Evolutionary conservation across 164 flowering plant genomes (phyloP), one percentile per base, ranked within the genome.

Genomic region (Vitis rupestris): DNA sequence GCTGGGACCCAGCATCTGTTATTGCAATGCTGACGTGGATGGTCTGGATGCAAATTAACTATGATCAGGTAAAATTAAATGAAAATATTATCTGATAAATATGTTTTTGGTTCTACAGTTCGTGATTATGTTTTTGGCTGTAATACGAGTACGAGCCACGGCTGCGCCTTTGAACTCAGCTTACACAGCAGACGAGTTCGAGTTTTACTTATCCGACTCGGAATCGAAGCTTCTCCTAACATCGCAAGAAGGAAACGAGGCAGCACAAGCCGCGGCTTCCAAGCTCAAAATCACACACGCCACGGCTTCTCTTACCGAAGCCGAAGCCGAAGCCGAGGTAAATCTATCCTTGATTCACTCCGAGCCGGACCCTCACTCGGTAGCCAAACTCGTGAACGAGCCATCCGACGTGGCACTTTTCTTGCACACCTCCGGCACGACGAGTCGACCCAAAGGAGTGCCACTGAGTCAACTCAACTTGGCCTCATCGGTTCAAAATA

Each of bases 381-480:
- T 75, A 9, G 31, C 72, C 5, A 17, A 70, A 56, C 37, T 83
- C 67, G 77, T 75, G n/a, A 92, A 92, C 65, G 89, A 89, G 19
- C 86, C 97, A 3, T 75, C 83, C 55, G 98, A 94, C 73, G 82
- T 84, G 65, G 87, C 97, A 9, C 87, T 95, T 17, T 95, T 95
- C 80, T 88, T 95, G 48, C 99, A 95, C 86, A 95, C 99, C 1
- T 92, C 98, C 10, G 99, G 98, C 56, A 95, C 99, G 65, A 95
- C 98, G 8, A 91, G 98, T 77, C 87, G 94, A 0, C 98, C 99
- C 14, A 95, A 95, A 75, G 99, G 99, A 2, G 98, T 95, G 14
- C 98, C 98, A 1, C 70, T 95, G 57, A 91, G 86, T 23, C 99
- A 93, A 82, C 82, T 70, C 17, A 95, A 95, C 61, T 72, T 95